Base-by-base conservation (phyloP, 371 early-diverging fungal species). In the Mucor sp. region DNA sequence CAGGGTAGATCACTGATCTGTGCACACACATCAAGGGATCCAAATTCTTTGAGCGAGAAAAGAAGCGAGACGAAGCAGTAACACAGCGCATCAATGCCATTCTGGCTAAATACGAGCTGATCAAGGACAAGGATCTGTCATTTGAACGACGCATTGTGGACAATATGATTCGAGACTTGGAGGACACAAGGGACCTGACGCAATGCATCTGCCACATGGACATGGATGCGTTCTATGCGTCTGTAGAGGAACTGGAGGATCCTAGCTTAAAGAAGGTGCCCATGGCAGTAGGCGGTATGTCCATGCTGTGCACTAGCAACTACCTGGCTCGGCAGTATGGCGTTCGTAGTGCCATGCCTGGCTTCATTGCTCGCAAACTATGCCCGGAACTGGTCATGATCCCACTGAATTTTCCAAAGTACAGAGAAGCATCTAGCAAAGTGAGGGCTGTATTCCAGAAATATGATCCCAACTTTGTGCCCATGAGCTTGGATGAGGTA, bases 201-300 rank as follows among this genome's bases (percentile, higher is more conserved):
- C 79, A 79, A 41, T 71, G 63, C 28, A 89, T 91, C 25, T 86
- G 86, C 28, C 89, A 89, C 76, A 77, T 92, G 37, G 91, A 90
- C 71, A 90, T 90, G 90, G 85, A 83, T 58, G 88, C 92, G 1
- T 93, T 90, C 57, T 93, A 90, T 71, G 91, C 91, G 0, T 83
- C 89, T 0, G 88, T 91, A 2, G 92, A 93, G 76, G 89, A 89
- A 75, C 78, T 89, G 4, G 89, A 88, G 37, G 67, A 84, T 3
- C 90, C 91, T 0, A 78, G 71, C 15, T 43, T 88, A n/a, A 82
- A 78, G 35, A 65, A 62, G 7, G 74, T 83, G 32, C 91, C 93
- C 3, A 88, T 92, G 88, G 93, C 89, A 8, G 92, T 93, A 19
- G 93, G 93, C 19, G 79, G 76, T 7, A 71, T 76, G 58, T 67